Evolutionary conservation across 2,329 filamentous ascomycete genomes (phyloP).

Genomic region (Lecanoromycetidae sp.): DNA sequence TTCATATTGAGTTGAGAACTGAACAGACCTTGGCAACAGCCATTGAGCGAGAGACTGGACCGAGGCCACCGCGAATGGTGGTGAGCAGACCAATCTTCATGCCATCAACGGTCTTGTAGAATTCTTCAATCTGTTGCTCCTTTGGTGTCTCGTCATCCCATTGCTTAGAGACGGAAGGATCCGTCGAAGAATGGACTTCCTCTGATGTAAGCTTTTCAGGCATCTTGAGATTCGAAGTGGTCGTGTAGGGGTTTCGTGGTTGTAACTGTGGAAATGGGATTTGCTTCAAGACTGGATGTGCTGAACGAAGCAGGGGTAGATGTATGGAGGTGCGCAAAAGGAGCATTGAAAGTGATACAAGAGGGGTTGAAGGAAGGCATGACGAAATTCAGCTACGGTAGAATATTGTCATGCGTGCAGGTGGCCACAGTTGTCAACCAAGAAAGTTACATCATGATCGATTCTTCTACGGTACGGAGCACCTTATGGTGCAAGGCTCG

Average conservation of each 20-base stretch:
- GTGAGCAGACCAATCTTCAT: conserved; percentile 30
- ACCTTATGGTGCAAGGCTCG: too few relatives aligned
- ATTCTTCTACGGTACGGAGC: too few relatives aligned
- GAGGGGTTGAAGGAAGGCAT: not conserved
- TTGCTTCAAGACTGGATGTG: not conserved
- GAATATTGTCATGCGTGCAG: too few relatives aligned
- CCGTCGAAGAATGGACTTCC: conserved; percentile 33
- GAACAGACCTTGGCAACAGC: conserved; percentile 28
- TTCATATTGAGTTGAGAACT: too few relatives aligned
- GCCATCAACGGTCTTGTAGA: conserved; percentile 36
- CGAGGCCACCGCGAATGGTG: conserved; percentile 16
- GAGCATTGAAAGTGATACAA: not conserved
- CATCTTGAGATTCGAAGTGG: conserved; percentile 28
- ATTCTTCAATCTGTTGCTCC: conserved; percentile 36
- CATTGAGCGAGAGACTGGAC: conserved; percentile 34
- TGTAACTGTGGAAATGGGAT: too few relatives aligned
- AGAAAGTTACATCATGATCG: conserved; percentile 6
- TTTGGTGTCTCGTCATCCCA: conserved; percentile 34
- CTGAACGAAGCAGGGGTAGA: not conserved
- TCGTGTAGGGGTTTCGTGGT: not conserved
- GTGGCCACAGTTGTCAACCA: too few relatives aligned
- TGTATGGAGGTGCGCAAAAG: not conserved
- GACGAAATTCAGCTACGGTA: not conserved
- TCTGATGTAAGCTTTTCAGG: conserved; percentile 30
- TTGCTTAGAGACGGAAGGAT: conserved; percentile 39